Percentiles rank a stretch among this genome's conserved stretches.
phyloP scores from a whole-genome alignment of 1,139 yeast species.

The Candida glucosophila region DNA sequence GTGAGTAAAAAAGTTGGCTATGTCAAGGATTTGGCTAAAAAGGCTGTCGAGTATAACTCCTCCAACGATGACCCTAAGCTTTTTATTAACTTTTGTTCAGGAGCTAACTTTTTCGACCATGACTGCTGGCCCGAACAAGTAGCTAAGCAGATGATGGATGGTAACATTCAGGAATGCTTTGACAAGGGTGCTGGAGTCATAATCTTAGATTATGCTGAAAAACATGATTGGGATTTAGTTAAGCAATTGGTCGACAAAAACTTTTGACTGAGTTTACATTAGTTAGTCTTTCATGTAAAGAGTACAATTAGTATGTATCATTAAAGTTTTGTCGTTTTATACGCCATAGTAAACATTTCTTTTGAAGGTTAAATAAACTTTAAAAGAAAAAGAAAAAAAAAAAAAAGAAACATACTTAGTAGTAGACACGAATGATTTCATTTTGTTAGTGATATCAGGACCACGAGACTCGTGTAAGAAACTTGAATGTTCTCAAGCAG shows the following conservation, averaged over 20 bases:
- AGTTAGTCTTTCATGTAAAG: too few relatives aligned
- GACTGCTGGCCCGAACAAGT: slow-evolving; percentile 71
- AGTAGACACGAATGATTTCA: too few relatives aligned
- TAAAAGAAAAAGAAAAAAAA: too few relatives aligned
- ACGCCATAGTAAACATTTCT: too few relatives aligned
- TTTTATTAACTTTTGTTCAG: slow-evolving; percentile 67
- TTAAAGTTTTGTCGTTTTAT: too few relatives aligned
- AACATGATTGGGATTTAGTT: slow-evolving; percentile 51
- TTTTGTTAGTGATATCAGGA: too few relatives aligned
- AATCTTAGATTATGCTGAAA: slow-evolving; percentile 63
- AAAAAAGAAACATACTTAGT: too few relatives aligned
- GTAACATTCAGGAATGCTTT: slow-evolving; percentile 42
- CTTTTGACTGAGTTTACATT: slow-evolving; percentile 28
- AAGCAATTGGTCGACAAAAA: slow-evolving; percentile 47
- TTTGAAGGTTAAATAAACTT: too few relatives aligned
- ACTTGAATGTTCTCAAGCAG: too few relatives aligned
- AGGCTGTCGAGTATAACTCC: slow-evolving; percentile 46
- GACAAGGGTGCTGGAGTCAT: slow-evolving; percentile 50
- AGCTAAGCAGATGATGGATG: slow-evolving; percentile 42
- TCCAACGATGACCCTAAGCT: slow-evolving; percentile 42
- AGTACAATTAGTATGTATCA: too few relatives aligned
- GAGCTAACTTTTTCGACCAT: slow-evolving; percentile 63
- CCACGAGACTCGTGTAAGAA: too few relatives aligned
- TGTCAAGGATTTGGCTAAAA: slow-evolving; percentile 47
- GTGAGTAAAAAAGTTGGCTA: slow-evolving; percentile 50